Conservation (phyloP, 371 early-diverging fungal species). For the Mortierella sp. region DNA sequence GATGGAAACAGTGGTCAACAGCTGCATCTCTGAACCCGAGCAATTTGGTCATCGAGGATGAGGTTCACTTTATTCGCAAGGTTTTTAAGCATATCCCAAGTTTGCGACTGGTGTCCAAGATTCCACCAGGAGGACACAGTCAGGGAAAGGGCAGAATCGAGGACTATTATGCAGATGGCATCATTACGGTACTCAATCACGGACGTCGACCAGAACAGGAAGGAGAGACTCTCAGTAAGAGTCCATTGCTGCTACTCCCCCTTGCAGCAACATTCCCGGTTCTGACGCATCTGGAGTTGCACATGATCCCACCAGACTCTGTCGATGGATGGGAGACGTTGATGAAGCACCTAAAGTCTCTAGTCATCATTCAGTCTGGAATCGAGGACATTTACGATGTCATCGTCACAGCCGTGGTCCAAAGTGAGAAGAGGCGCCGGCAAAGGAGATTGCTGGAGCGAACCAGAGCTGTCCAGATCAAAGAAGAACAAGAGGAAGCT, state of each 20-base stretch:
- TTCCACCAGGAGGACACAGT: slow-evolving; percentile 55
- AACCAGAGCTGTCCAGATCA: slow-evolving; percentile 29
- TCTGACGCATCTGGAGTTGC: slow-evolving; percentile 63
- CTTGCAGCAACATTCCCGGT: slow-evolving; percentile 57
- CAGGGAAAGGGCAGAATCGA: slow-evolving; percentile 61
- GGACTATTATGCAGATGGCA: slow-evolving; percentile 58
- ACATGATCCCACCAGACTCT: slow-evolving; percentile 58
- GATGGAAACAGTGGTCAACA: slow-evolving; percentile 70
- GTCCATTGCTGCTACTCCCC: slow-evolving; percentile 39
- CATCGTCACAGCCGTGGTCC: slow-evolving; percentile 50
- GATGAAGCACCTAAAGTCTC: slow-evolving; percentile 54
- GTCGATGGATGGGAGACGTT: slow-evolving; percentile 63
- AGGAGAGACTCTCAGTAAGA: background rate
- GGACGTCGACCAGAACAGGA: slow-evolving; percentile 27
- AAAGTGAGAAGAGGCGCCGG: slow-evolving; percentile 48
- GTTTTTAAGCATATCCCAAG: slow-evolving; percentile 60
- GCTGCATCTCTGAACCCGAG: slow-evolving; percentile 44
- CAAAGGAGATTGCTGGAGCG: slow-evolving; percentile 27
- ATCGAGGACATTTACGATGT: slow-evolving; percentile 61
- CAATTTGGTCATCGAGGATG: slow-evolving; percentile 59
- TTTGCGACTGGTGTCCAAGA: slow-evolving; percentile 58
- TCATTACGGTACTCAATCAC: slow-evolving; percentile 51
- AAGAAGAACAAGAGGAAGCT: slow-evolving; percentile 37
- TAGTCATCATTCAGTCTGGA: slow-evolving; percentile 59
- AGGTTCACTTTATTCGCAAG: slow-evolving; percentile 65